These are phyloP conservation scores for Pezicula carpinea DNA, from an alignment of 2,329 filamentous ascomycete species.

Conservation along the genomic window DNA sequence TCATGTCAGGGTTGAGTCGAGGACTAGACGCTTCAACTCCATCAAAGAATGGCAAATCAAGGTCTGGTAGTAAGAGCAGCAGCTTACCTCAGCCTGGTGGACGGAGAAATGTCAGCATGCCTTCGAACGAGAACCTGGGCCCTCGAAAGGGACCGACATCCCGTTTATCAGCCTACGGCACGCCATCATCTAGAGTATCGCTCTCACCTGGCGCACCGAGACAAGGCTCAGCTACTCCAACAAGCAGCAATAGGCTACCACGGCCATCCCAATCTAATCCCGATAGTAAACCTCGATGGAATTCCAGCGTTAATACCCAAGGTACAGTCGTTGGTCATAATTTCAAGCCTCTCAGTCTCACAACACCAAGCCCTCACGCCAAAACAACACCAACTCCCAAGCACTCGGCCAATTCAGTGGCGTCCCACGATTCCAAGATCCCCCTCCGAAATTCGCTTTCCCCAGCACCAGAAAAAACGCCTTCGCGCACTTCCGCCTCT, in stretches of 20 bases:
- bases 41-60: slow-evolving; percentile 27
- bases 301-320: slow-evolving; percentile 57
- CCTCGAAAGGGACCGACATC: slow-evolving; percentile 29
- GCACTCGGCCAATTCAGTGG: slow-evolving; percentile 17
- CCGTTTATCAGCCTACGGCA: slow-evolving; percentile 33
- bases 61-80: slow-evolving; percentile 17
- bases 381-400: slow-evolving; percentile 16
- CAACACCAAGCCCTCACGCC: slow-evolving; percentile 30
- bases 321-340: slow-evolving; percentile 64
- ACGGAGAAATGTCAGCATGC: slow-evolving; percentile 41
- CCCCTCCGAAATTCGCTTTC: slow-evolving; percentile 26
- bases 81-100: slow-evolving; percentile 38
- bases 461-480: slow-evolving; percentile 21
- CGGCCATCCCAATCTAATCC: slow-evolving; percentile 43
- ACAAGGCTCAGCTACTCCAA: slow-evolving; percentile 47
- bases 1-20: slow-evolving; percentile 47
- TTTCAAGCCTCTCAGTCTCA: slow-evolving; percentile 58
- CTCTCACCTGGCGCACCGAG: slow-evolving; percentile 30
- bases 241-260: slow-evolving; percentile 35
- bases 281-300: slow-evolving; percentile 68
- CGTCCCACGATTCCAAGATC: slow-evolving; percentile 24
- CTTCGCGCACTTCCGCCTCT: slow-evolving; percentile 21
- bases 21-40: slow-evolving; percentile 27
- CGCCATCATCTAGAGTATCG: slow-evolving; percentile 35
- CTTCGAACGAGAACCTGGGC: slow-evolving; percentile 31